Percentiles rank a stretch among this genome's conserved stretches.
Conservation (phyloP, 2,329 filamentous ascomycete species). For the Colletotrichum lentis region DNA sequence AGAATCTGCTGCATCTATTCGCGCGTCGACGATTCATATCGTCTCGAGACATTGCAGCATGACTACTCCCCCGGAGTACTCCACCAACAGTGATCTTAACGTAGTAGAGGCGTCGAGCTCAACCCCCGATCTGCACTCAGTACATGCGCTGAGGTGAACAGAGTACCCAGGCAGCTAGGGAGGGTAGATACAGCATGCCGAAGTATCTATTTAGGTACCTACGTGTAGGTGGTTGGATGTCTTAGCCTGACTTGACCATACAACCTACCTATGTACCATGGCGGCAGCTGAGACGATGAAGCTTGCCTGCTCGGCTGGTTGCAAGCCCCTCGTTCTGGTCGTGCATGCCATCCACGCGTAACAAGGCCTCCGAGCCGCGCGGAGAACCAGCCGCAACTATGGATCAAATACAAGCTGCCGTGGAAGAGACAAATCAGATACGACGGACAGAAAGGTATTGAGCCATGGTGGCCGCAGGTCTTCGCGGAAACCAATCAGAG, state of each 20-base stretch:
- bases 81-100: slow-evolving; percentile 4
- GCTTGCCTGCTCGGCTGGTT: slow-evolving; percentile 15
- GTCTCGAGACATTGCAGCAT: slow-evolving; percentile 6
- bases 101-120: not conserved
- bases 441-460: not conserved
- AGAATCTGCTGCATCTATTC: slow-evolving; percentile 10
- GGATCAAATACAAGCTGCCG: slow-evolving; percentile 20
- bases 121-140: not conserved
- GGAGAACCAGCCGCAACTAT: slow-evolving; percentile 7
- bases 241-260: not conserved
- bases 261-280: too few species aligned
- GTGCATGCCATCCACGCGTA: slow-evolving; percentile 20
- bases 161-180: too few species aligned
- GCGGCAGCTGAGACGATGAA: slow-evolving; percentile 3
- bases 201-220: not conserved
- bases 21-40: slow-evolving; percentile 11
- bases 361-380: slow-evolving; percentile 3
- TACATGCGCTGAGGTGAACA: too few species aligned
- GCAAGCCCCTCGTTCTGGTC: slow-evolving; percentile 11
- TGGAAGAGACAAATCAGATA: not conserved
- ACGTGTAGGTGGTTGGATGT: not conserved
- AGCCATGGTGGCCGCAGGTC: not conserved
- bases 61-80: too few species aligned
- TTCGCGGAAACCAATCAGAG: not conserved
- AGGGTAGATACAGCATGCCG: too few species aligned